Conservation (phyloP, 2,329 filamentous ascomycete species). For the Ophiostoma sp. region DNA sequence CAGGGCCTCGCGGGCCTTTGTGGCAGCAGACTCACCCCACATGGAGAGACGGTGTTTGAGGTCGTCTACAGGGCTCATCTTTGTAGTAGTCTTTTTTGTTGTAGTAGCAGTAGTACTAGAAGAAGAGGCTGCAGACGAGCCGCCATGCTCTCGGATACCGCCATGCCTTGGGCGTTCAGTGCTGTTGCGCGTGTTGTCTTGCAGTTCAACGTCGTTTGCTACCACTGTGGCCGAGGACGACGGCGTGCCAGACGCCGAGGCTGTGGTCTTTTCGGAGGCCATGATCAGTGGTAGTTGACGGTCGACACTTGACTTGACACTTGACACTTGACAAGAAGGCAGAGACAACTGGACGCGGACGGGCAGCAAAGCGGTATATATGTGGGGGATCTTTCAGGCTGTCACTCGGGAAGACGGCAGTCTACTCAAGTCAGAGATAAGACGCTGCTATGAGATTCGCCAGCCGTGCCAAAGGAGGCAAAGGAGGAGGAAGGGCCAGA, state of each 20-base stretch:
- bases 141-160: slow-evolving; percentile 22
- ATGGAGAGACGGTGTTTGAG: slow-evolving; percentile 38
- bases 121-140: slow-evolving; percentile 9
- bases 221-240: not conserved
- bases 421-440: not conserved
- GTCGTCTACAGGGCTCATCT: slow-evolving; percentile 32
- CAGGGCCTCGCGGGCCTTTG: slow-evolving; percentile 25
- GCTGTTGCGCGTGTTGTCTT: slow-evolving; percentile 29
- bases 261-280: slow-evolving; percentile 28
- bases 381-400: slow-evolving; percentile 1
- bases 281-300: slow-evolving; percentile 5
- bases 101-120: not conserved
- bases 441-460: slow-evolving; percentile 3
- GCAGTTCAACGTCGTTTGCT: slow-evolving; percentile 30
- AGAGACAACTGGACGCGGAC: not conserved
- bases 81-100: not conserved
- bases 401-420: not conserved
- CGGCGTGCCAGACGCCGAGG: slow-evolving; percentile 30
- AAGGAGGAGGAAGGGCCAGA: too few species aligned
- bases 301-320: too few species aligned
- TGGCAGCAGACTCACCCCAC: slow-evolving; percentile 39
- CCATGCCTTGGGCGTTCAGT: slow-evolving; percentile 32
- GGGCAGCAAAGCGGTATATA: not conserved
- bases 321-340: not conserved
- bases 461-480: not conserved